Base-by-base conservation (phyloP, 2,329 filamentous ascomycete species). In the Nigrograna mackinnonii region DNA sequence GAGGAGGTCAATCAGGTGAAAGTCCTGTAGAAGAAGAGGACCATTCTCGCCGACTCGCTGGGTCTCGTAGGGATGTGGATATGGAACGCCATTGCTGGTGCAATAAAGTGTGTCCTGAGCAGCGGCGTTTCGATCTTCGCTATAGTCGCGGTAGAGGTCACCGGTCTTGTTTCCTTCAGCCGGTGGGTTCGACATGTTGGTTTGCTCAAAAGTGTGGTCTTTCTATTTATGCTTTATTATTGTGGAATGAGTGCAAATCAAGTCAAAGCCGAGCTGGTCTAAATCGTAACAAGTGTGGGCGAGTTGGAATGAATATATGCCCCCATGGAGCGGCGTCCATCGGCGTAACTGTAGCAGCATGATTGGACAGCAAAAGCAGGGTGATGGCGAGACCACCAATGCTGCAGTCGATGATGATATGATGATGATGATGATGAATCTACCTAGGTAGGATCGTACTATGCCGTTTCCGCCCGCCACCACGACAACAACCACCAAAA, bases 1-100 rank as follows among this genome's bases (percentile, higher is more conserved):
- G 26, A 77, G 64, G 16, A 76, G 61, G 40, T 77, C 74, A 49
- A 77, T 64, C 35, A 77, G 58, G 53, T 77, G 74, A 61, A 74
- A 74, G 49, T 77, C 74, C 39, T 82, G 71, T 51, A 82, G 65
- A 1, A 84, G 73, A 1, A 84, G 70, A 21, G 80, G 80, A 0
- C 81, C 81, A 32, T 78, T 80, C 52, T 80, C 77, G 50, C 79
- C 79, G 4, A 69, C 75, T 20, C 79, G 68, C 63, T 83, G 79
- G 0, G 74, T 58, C 54, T 80, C 79, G 52, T 83, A 82, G 1
- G 79, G 78, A 50, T 84, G 79, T 6, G 80, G 71, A 51, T 80
- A 73, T 1, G 80, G 79, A 1, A 71, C 73, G 41, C 78, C 79
- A 61, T 81, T 83, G 64, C 73, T 76, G 32, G 79, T 78, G 21